Evolutionary conservation across 306 rosid genomes (phyloP).

Genomic region (Lathyrus aphaca): DNA sequence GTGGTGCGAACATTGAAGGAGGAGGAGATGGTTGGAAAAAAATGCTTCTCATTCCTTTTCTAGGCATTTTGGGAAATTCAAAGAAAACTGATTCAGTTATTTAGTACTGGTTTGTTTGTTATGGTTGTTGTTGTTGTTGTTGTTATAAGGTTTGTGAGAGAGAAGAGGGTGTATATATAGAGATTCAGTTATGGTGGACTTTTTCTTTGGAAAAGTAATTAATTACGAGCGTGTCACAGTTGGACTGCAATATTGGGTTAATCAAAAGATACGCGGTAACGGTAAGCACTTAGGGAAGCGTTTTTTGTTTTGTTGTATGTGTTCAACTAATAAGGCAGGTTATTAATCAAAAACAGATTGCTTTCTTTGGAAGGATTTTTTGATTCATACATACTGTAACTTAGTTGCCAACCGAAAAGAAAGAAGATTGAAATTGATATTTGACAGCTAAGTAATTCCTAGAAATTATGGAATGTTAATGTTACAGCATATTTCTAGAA

Average conservation of each 20-base stretch:
- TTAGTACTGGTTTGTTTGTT: neutral
- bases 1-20: constrained; percentile 35
- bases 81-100: neutral
- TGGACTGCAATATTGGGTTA: constrained; percentile 5
- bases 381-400: neutral
- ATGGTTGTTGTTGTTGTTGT: neutral
- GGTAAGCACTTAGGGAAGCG: neutral
- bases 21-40: constrained; percentile 51
- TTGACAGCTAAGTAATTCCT: no score
- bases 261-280: constrained; percentile 28
- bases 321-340: neutral
- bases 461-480: no score
- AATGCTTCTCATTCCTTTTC: constrained; percentile 56
- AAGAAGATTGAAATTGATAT: neutral
- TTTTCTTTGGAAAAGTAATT: neutral
- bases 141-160: neutral
- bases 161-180: constrained; percentile 22
- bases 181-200: neutral
- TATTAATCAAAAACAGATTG: neutral
- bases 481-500: no score
- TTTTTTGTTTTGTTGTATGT: neutral
- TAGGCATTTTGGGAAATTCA: constrained; percentile 36
- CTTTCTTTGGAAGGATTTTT: neutral
- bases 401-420: constrained; percentile 16
- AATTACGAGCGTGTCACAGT: neutral